Evolutionary conservation across 2,329 filamentous ascomycete genomes (phyloP).

Genomic region (Ophiocordyceps sinensis): DNA sequence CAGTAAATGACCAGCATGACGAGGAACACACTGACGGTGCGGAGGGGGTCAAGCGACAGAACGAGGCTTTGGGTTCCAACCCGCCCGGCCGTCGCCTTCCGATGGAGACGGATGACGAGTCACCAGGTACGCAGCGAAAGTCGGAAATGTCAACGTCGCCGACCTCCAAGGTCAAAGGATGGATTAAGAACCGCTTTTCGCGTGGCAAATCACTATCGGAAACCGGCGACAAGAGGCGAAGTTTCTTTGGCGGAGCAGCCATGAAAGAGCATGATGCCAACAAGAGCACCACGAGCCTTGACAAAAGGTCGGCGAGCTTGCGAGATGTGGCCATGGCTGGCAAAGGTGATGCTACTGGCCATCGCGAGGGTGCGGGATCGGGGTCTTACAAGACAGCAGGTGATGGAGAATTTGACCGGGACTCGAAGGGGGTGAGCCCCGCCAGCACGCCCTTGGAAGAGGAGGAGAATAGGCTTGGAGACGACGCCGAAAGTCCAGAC

Average conservation of each 20-base stretch:
- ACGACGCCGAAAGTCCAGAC: constrained; percentile 5
- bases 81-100: background rate
- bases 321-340: constrained; percentile 33
- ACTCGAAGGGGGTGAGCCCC: constrained; percentile 23
- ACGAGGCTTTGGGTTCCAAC: too few relatives aligned
- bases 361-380: background rate
- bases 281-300: constrained; percentile 28
- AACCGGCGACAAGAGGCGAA: constrained; percentile 19
- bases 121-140: constrained; percentile 4
- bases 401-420: constrained; percentile 7
- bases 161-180: constrained; percentile 32
- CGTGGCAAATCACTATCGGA: constrained; percentile 25
- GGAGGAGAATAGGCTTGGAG: constrained; percentile 20
- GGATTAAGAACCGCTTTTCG: constrained; percentile 40
- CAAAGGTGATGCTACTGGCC: constrained; percentile 6
- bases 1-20: background rate
- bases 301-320: constrained; percentile 26
- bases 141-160: constrained; percentile 13
- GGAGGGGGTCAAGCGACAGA: background rate
- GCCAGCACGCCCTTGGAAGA: constrained; percentile 26
- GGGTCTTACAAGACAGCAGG: constrained; percentile 6
- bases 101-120: constrained; percentile 1
- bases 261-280: constrained; percentile 27
- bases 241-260: constrained; percentile 37
- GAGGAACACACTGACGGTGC: constrained; percentile 4